Evolutionary conservation across 139 green algal species (phyloP).

Genomic region (Pleodorina starrii): DNA sequence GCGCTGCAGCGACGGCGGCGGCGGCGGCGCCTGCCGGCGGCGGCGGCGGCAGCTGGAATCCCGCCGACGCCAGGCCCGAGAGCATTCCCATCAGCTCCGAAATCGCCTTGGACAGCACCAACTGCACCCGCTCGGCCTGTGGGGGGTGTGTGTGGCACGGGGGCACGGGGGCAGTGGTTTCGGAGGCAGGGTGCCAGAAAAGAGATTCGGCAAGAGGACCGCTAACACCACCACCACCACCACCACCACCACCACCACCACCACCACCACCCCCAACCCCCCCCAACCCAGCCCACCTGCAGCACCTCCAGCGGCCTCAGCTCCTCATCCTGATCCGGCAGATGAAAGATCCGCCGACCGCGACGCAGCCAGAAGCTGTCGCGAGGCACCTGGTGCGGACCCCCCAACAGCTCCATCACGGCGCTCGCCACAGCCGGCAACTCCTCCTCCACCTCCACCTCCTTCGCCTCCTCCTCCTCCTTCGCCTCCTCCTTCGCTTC

Average conservation of each 20-base stretch:
- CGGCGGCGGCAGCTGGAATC: constrained; percentile 38
- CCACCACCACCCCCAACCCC: background rate
- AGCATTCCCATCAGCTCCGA: constrained; percentile 34
- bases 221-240: background rate
- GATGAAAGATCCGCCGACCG: background rate
- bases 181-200: background rate
- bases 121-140: background rate
- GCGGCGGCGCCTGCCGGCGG: background rate
- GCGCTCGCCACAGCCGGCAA: constrained; percentile 21
- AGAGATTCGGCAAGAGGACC: background rate
- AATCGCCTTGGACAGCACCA: background rate
- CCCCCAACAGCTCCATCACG: constrained; percentile 48
- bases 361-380: constrained; percentile 36
- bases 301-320: background rate
- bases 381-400: background rate
- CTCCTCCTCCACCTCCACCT: constrained; percentile 5
- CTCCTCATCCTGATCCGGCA: background rate
- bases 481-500: background rate
- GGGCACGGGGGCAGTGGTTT: background rate
- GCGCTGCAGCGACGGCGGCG: no score
- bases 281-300: background rate
- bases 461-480: background rate
- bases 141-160: no score
- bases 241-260: background rate
- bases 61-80: constrained; percentile 36